Percentiles rank a stretch among this genome's conserved stretches.
Evolutionary conservation across 805 yeast genomes (phyloP).

Genomic region (Saccharomycopsis javanensis): DNA sequence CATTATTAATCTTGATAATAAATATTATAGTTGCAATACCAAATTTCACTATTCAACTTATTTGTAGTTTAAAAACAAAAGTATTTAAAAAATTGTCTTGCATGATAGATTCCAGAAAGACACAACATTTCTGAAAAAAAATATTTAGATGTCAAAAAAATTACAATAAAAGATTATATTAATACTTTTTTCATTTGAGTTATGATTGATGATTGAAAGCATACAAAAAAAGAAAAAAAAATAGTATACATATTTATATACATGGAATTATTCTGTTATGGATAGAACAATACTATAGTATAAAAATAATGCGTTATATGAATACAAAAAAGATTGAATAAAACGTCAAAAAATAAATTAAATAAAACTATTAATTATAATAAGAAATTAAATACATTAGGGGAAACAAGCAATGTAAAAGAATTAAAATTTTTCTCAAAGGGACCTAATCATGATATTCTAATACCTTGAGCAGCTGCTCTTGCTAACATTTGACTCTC

Average conservation of each 20-base stretch:
- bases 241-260: no score
- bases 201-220: background rate
- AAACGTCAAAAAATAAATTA: background rate
- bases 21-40: no score
- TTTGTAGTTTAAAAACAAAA: no score
- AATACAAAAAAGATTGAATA: no score
- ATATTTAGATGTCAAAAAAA: background rate
- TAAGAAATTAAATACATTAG: no score
- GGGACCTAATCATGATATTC: constrained; percentile 2
- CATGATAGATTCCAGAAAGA: background rate
- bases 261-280: no score
- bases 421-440: background rate
- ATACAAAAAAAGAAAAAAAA: background rate
- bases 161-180: background rate
- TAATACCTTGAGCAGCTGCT: constrained; percentile 25
- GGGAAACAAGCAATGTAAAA: background rate
- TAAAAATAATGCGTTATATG: no score
- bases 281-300: background rate
- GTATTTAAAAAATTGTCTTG: no score
- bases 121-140: background rate
- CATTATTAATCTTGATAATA: no score
- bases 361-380: background rate
- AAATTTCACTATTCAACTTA: background rate
- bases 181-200: background rate
- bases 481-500: constrained; percentile 43